Evolutionary conservation across 2,329 filamentous ascomycete genomes (phyloP).

Genomic region (Verticillium nonalfalfae): DNA sequence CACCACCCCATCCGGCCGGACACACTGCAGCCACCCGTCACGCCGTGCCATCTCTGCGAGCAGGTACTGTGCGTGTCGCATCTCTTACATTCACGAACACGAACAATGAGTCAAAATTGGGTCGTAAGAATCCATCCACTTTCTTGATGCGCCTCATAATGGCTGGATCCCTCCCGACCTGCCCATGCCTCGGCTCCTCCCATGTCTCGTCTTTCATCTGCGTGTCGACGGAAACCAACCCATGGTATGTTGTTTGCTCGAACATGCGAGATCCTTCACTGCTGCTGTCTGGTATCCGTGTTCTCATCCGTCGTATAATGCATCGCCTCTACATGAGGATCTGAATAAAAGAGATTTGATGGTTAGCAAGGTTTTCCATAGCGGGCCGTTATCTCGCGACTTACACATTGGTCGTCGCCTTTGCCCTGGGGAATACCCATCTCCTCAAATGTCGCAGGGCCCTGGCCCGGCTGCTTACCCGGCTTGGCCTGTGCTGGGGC

Average conservation of each 20-base stretch:
- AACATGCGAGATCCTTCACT: neutral
- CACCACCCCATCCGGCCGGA: neutral
- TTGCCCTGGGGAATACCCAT: constrained; percentile 90
- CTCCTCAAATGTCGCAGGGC: constrained; percentile 93
- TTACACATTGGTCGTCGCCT: constrained; percentile 86
- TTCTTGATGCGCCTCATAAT: neutral
- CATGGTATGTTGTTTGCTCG: neutral
- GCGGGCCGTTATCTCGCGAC: constrained; percentile 18
- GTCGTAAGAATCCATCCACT: neutral
- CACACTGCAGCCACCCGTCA: neutral
- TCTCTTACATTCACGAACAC: neutral
- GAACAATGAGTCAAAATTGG: neutral
- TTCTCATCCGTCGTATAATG: neutral
- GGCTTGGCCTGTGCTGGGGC: constrained; percentile 23
- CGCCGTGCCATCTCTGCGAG: neutral
- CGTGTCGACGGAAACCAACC: neutral
- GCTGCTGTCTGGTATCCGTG: neutral
- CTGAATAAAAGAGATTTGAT: neutral
- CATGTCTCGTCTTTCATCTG: neutral
- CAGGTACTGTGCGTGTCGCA: neutral
- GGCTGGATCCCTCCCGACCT: neutral
- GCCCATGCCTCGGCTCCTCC: neutral
- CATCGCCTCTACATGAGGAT: neutral
- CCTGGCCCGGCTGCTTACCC: constrained; percentile 51
- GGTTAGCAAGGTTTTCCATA: neutral